Base-by-base conservation (phyloP, 78 protist genomes). In the Chrysochromulina parva region DNA sequence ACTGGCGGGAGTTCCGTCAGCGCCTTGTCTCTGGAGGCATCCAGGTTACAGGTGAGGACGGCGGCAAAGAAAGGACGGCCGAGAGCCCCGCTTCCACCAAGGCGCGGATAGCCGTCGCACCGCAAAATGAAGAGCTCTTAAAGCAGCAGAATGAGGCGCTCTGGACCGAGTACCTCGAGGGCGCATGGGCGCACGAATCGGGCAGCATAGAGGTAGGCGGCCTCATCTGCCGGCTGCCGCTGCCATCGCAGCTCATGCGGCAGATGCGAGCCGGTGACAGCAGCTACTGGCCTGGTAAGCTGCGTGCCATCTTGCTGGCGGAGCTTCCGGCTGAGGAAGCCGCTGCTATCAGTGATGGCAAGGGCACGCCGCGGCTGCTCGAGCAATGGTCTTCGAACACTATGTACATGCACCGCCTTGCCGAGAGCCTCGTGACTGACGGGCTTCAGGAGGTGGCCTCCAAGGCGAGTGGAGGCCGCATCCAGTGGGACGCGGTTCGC, bases 151-250 rank as follows among this genome's bases (percentile, higher is more conserved):
- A 80, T 54, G 62, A 13, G 16, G n/a, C 9, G 67, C 67, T 80
- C 17, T 53, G 47, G n/a, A 24, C 17, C 62, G 87, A 80, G 87
- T 80, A 80, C 58, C 47, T 80, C 52, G 6, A 55, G 48, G 87
- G 87, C 58, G 87, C 52, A 52, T 80, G 87, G 87, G 87, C 87
- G 67, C 87, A 80, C 65, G 67, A 16, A 22, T 22, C 48, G 6
- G 48, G 48, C 19, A n/a, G n/a, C n/a, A 48, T 54, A 1, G 87
- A 80, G 67, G 57, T n/a, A 7, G 87, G 87, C 62, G 87, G 66
- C 5, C 87, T 80, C 19, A 17, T 80, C 22, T 6, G 28, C 62
- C 55, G 87, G 26, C 47, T 55, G 55, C 65, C 87, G 47, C 54
- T 80, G 22, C 62, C 13, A 52, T 10, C 59, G 59, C 87, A 80